These are phyloP conservation scores for Suillus variegatus DNA, from an alignment of 768 basidiomycete genomes.

Conservation along the genomic window DNA sequence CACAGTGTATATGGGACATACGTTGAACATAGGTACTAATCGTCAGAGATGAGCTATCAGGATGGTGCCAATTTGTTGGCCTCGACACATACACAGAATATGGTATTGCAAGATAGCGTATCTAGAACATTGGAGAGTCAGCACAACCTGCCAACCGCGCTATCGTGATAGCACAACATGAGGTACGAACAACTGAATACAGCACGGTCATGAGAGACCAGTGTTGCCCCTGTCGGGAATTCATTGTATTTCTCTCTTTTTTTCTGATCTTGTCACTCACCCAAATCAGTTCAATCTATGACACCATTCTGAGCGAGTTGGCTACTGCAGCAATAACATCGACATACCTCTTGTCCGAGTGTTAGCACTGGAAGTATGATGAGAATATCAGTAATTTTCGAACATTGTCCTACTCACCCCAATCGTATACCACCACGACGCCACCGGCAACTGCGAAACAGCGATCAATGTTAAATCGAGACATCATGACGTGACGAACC, in stretches of 20 bases:
- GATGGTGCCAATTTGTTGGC: background rate
- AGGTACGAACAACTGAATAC: background rate
- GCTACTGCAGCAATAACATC: too few relatives aligned
- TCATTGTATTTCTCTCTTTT: too few relatives aligned
- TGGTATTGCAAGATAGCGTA: background rate
- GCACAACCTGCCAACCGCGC: background rate
- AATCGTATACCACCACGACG: too few relatives aligned
- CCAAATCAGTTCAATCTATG: too few relatives aligned
- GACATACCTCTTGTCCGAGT: too few relatives aligned
- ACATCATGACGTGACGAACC: background rate
- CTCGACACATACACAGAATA: background rate
- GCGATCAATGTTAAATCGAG: background rate
- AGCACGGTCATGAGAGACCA: background rate
- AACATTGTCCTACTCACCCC: too few relatives aligned
- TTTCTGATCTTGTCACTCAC: too few relatives aligned
- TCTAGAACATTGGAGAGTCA: background rate
- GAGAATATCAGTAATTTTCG: too few relatives aligned
- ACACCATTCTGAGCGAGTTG: too few relatives aligned
- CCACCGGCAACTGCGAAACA: background rate
- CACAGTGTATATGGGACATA: background rate
- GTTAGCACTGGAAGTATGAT: too few relatives aligned
- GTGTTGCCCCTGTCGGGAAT: too few relatives aligned
- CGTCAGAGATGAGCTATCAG: background rate
- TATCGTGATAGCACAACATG: background rate
- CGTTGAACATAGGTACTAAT: background rate